phyloP scores from a whole-genome alignment of 306 rosid genomes.

The Chamaecrista fasciculata region DNA sequence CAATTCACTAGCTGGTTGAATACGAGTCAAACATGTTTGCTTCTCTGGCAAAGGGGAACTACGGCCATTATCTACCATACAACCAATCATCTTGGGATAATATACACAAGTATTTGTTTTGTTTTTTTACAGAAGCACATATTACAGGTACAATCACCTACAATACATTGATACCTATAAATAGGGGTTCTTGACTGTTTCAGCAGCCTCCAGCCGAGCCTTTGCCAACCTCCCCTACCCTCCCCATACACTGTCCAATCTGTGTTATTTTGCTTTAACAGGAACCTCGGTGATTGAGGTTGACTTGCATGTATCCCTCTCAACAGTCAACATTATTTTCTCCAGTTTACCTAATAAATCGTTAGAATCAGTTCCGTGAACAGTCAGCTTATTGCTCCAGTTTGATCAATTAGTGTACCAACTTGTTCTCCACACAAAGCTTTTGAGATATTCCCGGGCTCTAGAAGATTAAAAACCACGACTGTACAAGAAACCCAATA shows the following conservation, averaged over 20 bases:
- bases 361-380: constrained; percentile 30
- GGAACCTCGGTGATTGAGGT: constrained; percentile 20
- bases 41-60: background rate
- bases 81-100: background rate
- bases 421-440: constrained; percentile 73
- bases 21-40: background rate
- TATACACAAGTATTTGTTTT: background rate
- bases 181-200: background rate
- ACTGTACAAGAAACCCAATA: constrained; percentile 37
- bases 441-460: constrained; percentile 69
- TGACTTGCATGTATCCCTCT: background rate
- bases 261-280: background rate
- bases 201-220: background rate
- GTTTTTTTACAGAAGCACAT: background rate
- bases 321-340: background rate
- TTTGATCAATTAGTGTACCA: constrained; percentile 61
- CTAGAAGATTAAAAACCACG: constrained; percentile 60
- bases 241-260: background rate
- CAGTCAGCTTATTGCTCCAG: constrained; percentile 52
- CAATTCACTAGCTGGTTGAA: background rate
- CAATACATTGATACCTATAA: background rate
- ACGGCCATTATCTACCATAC: background rate
- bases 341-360: constrained; percentile 23
- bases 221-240: background rate
- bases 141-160: background rate